phyloP scores from a whole-genome alignment of 345 rosid genomes.

The Pugionium cornutum region DNA sequence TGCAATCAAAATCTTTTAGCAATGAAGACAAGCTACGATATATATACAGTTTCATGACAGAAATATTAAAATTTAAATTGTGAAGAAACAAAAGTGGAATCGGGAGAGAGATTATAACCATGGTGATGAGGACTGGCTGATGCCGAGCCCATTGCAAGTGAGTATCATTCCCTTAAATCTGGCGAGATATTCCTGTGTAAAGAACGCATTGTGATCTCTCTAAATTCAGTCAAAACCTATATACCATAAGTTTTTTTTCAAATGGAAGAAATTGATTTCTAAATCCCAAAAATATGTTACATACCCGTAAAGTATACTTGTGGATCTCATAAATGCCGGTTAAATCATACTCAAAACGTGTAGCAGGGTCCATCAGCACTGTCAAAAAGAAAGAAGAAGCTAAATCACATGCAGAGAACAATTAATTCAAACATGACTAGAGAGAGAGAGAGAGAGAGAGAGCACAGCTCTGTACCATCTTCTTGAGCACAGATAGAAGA shows the following conservation, averaged over 20 bases:
- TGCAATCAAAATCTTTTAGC: constrained; percentile 35
- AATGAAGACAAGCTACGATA: constrained; percentile 21
- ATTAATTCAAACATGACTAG: not conserved
- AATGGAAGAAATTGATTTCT: not conserved
- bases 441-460: constrained; percentile 17
- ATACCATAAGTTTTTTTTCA: not conserved
- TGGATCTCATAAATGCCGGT: constrained; percentile 78
- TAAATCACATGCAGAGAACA: not conserved
- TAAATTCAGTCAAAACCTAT: constrained; percentile 2
- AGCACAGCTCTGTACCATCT: constrained; percentile 5
- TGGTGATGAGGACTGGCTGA: constrained; percentile 53
- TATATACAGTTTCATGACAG: constrained; percentile 16
- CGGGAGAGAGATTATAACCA: constrained; percentile 47
- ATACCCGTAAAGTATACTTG: constrained; percentile 74
- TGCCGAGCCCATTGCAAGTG: constrained; percentile 91
- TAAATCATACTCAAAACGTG: constrained; percentile 75
- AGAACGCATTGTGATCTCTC: constrained; percentile 15
- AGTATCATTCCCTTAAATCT: constrained; percentile 92
- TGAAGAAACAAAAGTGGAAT: constrained; percentile 15
- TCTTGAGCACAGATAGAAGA: not conserved
- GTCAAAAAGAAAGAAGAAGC: constrained; percentile 34
- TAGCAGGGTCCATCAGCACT: constrained; percentile 76
- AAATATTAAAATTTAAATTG: constrained; percentile 5
- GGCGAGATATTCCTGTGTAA: constrained; percentile 72
- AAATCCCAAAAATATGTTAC: constrained; percentile 19